Base-by-base conservation (phyloP, 1,139 yeast genomes). In the Arxiozyma telluris region DNA sequence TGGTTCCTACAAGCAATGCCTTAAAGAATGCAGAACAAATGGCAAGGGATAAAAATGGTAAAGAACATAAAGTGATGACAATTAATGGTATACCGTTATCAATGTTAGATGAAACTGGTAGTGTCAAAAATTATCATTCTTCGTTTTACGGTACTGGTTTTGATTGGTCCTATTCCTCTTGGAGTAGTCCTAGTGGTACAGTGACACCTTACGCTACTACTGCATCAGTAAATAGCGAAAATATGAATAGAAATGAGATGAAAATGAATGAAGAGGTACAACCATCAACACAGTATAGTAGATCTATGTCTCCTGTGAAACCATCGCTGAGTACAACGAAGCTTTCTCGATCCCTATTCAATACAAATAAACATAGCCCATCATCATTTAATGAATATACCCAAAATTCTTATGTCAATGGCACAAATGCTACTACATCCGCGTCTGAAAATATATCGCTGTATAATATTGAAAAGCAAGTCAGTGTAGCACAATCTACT, bases 1-100 rank as follows among this genome's bases (percentile, higher is more conserved):
- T 90, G 60, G 93, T 89, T 1, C 96, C 96, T 1, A 88, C 96
- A 0, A 87, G 84, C 64, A 81, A 79, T 60, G 94, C 94, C 0
- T 76, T 87, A 39, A 57, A 57, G 42, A 64, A 63, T 47, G 75
- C 71, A 1, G 66, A 65, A 49, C 58, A 59, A 68, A 67, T 59
- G 77, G 81, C 67, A 3, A 58, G 56, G 43, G 55, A 56, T 5
- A 62, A 63, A 18, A 60, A 63, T 4, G 57, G 60, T 23, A 53
- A 54, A 9, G 59, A 60, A 50, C 66, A 66, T 3, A 59, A 58
- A 1, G 60, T 65, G 15, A 59, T 57, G 21, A 63, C 65, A 44
- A 87, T 87, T 58, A 86, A 86, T 63, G 95, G 95, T 59, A 86
- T 87, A 50, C 94, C 95, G 1, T 69, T 86, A 46, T 79, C 87